phyloP scores from a whole-genome alignment of 352 stramenopile species.

The Phytopythium chamaehyphon region DNA sequence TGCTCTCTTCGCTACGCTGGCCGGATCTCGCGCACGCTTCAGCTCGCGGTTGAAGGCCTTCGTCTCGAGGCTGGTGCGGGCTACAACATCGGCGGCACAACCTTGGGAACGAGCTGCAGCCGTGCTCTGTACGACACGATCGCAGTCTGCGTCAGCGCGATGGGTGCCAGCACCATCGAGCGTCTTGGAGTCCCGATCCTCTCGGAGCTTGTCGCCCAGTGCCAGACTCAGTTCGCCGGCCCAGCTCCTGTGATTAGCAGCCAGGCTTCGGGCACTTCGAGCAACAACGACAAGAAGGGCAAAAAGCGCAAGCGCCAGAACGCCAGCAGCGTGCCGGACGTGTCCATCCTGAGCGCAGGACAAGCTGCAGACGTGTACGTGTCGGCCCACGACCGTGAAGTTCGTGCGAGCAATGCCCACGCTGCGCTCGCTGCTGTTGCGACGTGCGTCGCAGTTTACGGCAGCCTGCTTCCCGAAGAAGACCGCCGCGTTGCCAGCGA shows the following conservation, averaged over 20 bases:
- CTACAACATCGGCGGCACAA: constrained; percentile 16
- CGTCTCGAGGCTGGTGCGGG: constrained; percentile 12
- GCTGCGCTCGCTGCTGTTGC: constrained; percentile 50
- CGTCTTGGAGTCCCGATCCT: constrained; percentile 66
- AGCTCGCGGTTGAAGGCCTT: constrained; percentile 48
- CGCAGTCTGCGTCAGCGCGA: constrained; percentile 37
- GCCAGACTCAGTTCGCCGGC: constrained; percentile 37
- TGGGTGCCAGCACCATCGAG: constrained; percentile 69
- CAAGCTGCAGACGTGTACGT: constrained; percentile 38
- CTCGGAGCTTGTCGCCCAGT: constrained; percentile 51
- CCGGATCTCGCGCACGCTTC: constrained; percentile 59
- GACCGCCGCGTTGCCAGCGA: constrained; percentile 40
- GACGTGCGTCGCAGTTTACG: constrained; percentile 54
- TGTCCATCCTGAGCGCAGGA: constrained; percentile 34
- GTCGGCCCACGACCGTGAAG: constrained; percentile 41
- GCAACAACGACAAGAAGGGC: constrained; percentile 41
- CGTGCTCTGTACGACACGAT: constrained; percentile 45
- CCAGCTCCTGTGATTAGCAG: background rate
- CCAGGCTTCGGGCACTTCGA: constrained; percentile 12
- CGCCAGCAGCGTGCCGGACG: constrained; percentile 15
- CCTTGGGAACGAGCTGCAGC: constrained; percentile 13
- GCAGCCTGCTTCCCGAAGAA: constrained; percentile 43
- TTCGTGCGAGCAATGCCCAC: constrained; percentile 41
- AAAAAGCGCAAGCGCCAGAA: constrained; percentile 85
- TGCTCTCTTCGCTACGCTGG: constrained; percentile 64